Percentiles rank a stretch among this genome's conserved stretches.
Conservation (phyloP, 208 protist genomes). For the Trypanosoma theileri region DNA sequence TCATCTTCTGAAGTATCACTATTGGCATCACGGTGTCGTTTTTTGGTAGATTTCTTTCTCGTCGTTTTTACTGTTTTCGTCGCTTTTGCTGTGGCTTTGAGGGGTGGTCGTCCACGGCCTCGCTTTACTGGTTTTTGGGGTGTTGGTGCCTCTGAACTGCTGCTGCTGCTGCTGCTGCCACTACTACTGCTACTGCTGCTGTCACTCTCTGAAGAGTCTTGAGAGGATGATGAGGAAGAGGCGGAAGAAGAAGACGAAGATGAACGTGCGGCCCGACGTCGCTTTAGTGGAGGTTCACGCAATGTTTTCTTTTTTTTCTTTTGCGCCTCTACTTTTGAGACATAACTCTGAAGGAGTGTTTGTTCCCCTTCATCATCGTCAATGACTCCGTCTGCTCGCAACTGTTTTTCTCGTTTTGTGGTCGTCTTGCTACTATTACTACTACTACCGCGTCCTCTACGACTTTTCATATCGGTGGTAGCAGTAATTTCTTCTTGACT, state of each 20-base stretch:
- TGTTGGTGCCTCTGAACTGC: not conserved
- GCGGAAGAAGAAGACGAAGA: constrained; percentile 3
- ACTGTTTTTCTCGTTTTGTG: not conserved
- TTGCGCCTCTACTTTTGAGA: not conserved
- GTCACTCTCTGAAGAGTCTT: not conserved
- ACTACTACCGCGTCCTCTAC: not conserved
- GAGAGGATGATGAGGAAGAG: constrained; percentile 9
- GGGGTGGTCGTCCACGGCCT: not conserved
- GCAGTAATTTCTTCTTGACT: not conserved
- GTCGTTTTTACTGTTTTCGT: not conserved
- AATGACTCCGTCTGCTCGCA: not conserved
- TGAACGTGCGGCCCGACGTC: not conserved
- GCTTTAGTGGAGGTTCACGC: not conserved
- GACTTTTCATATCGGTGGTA: not conserved
- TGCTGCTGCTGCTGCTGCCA: not conserved
- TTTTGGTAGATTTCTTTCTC: not conserved
- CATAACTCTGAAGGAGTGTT: not conserved
- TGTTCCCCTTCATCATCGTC: not conserved
- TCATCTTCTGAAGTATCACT: not conserved
- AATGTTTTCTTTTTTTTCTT: not conserved
- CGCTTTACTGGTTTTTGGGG: not conserved
- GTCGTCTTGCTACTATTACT: not conserved
- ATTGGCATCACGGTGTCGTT: not conserved
- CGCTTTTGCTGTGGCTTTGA: constrained; percentile 2
- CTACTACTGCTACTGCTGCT: constrained; percentile 1